These are phyloP conservation scores for Paxillus involutus DNA, from an alignment of 768 basidiomycete species.

Conservation along the genomic window DNA sequence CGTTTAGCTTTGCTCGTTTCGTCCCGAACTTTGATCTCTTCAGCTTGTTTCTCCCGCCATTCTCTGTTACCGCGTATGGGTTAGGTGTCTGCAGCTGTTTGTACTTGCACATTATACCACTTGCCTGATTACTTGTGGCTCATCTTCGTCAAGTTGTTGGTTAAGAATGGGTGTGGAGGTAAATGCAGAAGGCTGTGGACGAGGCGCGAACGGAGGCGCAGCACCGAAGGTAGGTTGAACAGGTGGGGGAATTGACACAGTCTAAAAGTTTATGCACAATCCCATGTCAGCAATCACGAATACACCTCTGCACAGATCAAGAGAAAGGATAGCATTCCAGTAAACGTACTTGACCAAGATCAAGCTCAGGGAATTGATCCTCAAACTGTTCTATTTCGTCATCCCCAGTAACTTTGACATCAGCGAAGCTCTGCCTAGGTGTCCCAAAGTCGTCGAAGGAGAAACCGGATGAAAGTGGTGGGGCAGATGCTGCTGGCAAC, in stretches of 20 bases:
- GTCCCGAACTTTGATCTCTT: conserved; percentile 82
- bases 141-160: conserved; percentile 70
- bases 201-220: conserved; percentile 65
- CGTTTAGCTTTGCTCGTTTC: conserved; percentile 73
- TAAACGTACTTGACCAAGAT: conserved; percentile 42
- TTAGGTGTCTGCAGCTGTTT: neutral
- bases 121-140: conserved; percentile 85
- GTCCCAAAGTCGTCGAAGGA: conserved; percentile 68
- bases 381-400: conserved; percentile 87
- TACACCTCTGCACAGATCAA: conserved; percentile 6
- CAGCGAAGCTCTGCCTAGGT: conserved; percentile 39
- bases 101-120: conserved; percentile 7
- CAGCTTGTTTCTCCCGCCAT: conserved; percentile 87
- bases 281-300: conserved; percentile 19
- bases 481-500: conserved; percentile 31
- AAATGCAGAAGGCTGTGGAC: conserved; percentile 69
- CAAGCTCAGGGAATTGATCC: conserved; percentile 82
- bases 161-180: conserved; percentile 74
- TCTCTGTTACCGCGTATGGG: conserved; percentile 44
- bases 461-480: conserved; percentile 45
- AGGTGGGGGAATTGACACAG: conserved; percentile 31
- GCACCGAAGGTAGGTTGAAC: conserved; percentile 47
- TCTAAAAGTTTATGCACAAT: conserved; percentile 23
- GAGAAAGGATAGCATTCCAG: neutral
- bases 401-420: conserved; percentile 80